These are phyloP conservation scores for Lunularia cruciata DNA, from an alignment of 225 moss, liverwort and hornwort genomes.

Conservation along the genomic window DNA sequence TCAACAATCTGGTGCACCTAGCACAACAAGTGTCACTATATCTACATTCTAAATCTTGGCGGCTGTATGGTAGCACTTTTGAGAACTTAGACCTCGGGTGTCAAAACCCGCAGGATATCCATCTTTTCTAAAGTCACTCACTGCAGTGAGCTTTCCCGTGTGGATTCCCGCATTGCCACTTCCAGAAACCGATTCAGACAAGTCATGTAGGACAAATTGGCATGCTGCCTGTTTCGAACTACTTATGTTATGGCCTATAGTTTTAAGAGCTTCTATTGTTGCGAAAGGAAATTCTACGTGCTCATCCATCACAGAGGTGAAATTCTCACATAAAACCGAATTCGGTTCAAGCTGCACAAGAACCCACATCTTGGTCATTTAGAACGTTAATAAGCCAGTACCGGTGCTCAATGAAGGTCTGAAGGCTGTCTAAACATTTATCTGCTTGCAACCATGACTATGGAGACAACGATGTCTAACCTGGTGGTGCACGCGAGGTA, in stretches of 20 bases:
- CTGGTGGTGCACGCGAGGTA: slow-evolving; percentile 73
- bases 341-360: slow-evolving; percentile 72
- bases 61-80: too few species aligned
- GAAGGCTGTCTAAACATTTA: neutral
- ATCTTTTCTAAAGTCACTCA: slow-evolving; percentile 80
- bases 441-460: too few species aligned
- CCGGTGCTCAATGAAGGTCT: neutral
- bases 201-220: slow-evolving; percentile 67
- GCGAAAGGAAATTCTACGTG: slow-evolving; percentile 41
- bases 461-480: too few species aligned
- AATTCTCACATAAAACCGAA: slow-evolving; percentile 62
- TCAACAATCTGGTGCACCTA: too few species aligned
- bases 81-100: too few species aligned
- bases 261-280: slow-evolving; percentile 29
- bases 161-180: neutral
- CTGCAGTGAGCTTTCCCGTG: slow-evolving; percentile 59
- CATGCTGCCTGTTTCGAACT: slow-evolving; percentile 45
- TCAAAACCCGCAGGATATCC: slow-evolving; percentile 73
- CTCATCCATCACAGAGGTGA: slow-evolving; percentile 60
- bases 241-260: slow-evolving; percentile 51
- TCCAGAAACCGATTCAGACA: slow-evolving; percentile 15
- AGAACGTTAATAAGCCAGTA: neutral
- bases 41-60: too few species aligned
- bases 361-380: neutral
- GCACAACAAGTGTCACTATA: too few species aligned